Percentiles rank a stretch among this genome's conserved stretches.
These are phyloP conservation scores for Cordyceps sp. DNA, from an alignment of 2,329 filamentous ascomycete species.

Conservation along the genomic window DNA sequence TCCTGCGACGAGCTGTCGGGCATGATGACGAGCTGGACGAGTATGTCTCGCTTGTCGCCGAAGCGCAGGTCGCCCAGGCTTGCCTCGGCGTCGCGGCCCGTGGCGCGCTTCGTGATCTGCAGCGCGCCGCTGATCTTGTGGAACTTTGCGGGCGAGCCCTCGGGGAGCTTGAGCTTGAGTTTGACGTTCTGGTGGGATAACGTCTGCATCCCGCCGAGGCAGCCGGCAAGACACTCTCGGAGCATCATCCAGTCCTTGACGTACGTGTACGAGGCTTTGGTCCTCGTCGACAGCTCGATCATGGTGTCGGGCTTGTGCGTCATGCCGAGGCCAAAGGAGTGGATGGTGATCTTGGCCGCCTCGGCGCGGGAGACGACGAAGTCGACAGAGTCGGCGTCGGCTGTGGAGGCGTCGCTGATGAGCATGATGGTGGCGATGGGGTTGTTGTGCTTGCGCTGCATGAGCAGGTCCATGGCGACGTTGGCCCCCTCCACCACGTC, in stretches of 20 bases:
- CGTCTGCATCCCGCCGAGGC: conserved; percentile 78
- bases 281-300: conserved; percentile 90
- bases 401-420: conserved; percentile 93
- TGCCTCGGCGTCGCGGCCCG: conserved; percentile 85
- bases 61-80: conserved; percentile 83
- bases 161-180: conserved; percentile 80
- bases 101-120: conserved; percentile 91
- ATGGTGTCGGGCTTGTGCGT: conserved; percentile 98
- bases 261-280: conserved; percentile 94
- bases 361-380: conserved; percentile 95
- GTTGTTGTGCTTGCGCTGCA: conserved; percentile 94
- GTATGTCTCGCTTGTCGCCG: conserved; percentile 83
- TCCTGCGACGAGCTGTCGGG: conserved; percentile 75
- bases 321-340: conserved; percentile 90
- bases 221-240: conserved; percentile 86
- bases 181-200: conserved; percentile 98
- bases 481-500: conserved; percentile 97
- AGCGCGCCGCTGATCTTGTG: conserved; percentile 95
- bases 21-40: conserved; percentile 84
- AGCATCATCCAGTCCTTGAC: conserved; percentile 99
- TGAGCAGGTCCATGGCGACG: conserved; percentile 93
- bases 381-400: conserved; percentile 87
- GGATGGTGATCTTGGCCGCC: conserved; percentile 91
- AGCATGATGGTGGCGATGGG: conserved; percentile 89
- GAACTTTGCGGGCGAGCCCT: conserved; percentile 94